Evolutionary conservation across 192 early-diverging fungal species (phyloP).

Genomic region (Mortierella antarctica): DNA sequence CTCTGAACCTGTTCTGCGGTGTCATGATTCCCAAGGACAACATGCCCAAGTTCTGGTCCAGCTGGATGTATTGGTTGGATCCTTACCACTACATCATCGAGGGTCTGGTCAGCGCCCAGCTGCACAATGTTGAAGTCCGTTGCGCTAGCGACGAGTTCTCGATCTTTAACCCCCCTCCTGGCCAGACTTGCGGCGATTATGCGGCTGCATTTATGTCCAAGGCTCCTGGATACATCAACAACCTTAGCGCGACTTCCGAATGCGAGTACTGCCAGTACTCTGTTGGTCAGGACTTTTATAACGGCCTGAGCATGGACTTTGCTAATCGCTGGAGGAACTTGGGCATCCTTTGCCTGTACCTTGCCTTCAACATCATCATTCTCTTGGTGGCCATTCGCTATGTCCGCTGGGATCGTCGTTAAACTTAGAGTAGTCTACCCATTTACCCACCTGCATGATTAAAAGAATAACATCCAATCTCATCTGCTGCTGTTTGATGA

Average conservation of each 20-base stretch:
- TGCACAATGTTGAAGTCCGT: conserved; percentile 56
- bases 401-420: conserved; percentile 50
- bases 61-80: conserved; percentile 77
- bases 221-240: conserved; percentile 70
- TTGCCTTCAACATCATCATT: conserved; percentile 61
- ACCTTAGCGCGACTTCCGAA: conserved; percentile 57
- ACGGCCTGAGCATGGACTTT: conserved; percentile 57
- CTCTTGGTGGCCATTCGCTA: conserved; percentile 53
- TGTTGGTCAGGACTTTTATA: conserved; percentile 68
- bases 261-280: conserved; percentile 76
- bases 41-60: conserved; percentile 77
- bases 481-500: too few relatives aligned
- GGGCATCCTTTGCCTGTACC: conserved; percentile 69
- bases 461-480: too few relatives aligned
- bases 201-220: conserved; percentile 60
- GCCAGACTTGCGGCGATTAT: conserved; percentile 73
- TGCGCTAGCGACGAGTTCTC: conserved; percentile 67
- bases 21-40: conserved; percentile 69
- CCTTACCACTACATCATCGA: conserved; percentile 79
- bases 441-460: too few relatives aligned
- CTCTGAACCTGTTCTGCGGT: conserved; percentile 79
- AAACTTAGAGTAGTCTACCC: background rate
- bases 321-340: conserved; percentile 76
- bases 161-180: conserved; percentile 63
- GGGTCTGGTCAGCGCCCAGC: conserved; percentile 66